Conservation (phyloP, 129 eudicot species). For the Pulicaria dysenterica region DNA sequence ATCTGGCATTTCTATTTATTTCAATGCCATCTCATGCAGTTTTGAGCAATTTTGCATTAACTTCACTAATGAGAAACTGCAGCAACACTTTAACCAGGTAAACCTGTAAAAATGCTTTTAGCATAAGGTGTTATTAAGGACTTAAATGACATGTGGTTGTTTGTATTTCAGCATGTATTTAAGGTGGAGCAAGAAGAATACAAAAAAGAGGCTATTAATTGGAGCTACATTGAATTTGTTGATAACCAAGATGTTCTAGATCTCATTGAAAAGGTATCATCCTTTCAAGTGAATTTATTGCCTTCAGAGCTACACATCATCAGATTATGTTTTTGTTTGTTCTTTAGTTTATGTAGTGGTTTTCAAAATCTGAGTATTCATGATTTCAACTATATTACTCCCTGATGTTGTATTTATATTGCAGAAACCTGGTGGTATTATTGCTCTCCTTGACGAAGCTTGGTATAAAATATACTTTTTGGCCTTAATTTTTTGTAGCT, state of each 20-base stretch:
- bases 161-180: slow-evolving; percentile 83
- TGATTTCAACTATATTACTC: slow-evolving; percentile 13
- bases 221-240: slow-evolving; percentile 99
- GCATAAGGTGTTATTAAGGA: slow-evolving; percentile 11
- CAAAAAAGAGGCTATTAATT: slow-evolving; percentile 84
- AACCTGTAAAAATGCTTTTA: slow-evolving; percentile 21
- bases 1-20: slow-evolving; percentile 20
- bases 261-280: slow-evolving; percentile 89
- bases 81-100: slow-evolving; percentile 99
- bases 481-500: slow-evolving; percentile 14
- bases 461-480: slow-evolving; percentile 54
- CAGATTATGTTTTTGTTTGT: neutral
- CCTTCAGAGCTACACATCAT: slow-evolving; percentile 7
- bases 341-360: slow-evolving; percentile 17
- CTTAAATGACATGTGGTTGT: slow-evolving; percentile 20
- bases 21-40: slow-evolving; percentile 52
- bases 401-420: slow-evolving; percentile 30
- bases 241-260: slow-evolving; percentile 99
- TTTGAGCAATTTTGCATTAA: slow-evolving; percentile 99
- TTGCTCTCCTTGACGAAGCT: slow-evolving; percentile 99
- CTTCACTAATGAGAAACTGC: slow-evolving; percentile 97
- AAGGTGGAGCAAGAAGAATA: slow-evolving; percentile 99
- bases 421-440: slow-evolving; percentile 98
- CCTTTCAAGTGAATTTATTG: slow-evolving; percentile 10
- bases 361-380: neutral